Conservation (phyloP, 257 asterid species). For the Nicotiana tomentosiformis region DNA sequence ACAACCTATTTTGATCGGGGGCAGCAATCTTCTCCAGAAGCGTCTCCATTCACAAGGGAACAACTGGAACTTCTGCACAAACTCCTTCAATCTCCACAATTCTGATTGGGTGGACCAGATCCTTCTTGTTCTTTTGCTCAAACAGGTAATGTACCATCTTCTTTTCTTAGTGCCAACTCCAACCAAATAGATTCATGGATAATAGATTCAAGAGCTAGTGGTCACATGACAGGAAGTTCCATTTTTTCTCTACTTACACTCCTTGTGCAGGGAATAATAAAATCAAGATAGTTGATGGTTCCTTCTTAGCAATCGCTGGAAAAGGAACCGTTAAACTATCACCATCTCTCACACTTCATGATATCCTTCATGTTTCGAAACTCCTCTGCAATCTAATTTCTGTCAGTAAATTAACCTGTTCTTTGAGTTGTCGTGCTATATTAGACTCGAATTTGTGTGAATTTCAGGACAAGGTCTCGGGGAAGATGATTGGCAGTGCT, state of each 20-base stretch:
- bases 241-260: no score
- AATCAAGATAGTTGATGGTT: background rate
- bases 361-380: background rate
- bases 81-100: background rate
- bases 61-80: background rate
- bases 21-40: background rate
- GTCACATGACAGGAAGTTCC: no score
- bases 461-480: background rate
- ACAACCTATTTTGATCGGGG: no score
- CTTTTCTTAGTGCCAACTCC: background rate
- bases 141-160: background rate
- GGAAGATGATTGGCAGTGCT: conserved; percentile 12
- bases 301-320: background rate
- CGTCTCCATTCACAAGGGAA: background rate
- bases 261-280: background rate
- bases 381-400: conserved; percentile 1
- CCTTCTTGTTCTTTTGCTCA: background rate
- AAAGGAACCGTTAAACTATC: background rate
- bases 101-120: no score
- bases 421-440: background rate
- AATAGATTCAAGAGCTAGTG: no score
- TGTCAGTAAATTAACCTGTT: background rate
- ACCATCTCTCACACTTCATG: background rate
- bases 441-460: no score
- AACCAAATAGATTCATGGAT: background rate